phyloP scores from a whole-genome alignment of 2,329 filamentous ascomycete genomes.

The Xylaria sp. region DNA sequence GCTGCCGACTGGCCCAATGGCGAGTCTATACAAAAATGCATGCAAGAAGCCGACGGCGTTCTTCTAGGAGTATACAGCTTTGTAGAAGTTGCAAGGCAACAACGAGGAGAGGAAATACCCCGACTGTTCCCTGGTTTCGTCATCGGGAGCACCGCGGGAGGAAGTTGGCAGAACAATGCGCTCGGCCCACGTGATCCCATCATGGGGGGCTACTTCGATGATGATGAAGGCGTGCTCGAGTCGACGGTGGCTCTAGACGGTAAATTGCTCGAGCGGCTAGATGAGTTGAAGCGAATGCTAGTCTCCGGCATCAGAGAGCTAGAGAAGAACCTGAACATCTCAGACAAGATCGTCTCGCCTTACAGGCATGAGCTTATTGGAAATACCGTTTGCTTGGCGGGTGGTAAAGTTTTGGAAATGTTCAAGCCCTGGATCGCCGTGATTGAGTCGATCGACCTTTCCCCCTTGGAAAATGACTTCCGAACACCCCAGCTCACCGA shows the following conservation, averaged over 20 bases:
- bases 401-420: constrained; percentile 82
- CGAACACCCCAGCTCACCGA: constrained; percentile 88
- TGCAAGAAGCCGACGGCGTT: constrained; percentile 97
- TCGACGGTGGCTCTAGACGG: constrained; percentile 79
- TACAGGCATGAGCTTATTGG: constrained; percentile 82
- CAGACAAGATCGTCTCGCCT: constrained; percentile 83
- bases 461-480: constrained; percentile 78
- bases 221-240: constrained; percentile 77
- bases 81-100: constrained; percentile 92
- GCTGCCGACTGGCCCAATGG: constrained; percentile 94
- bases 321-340: constrained; percentile 81
- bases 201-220: constrained; percentile 86
- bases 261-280: constrained; percentile 81
- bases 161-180: constrained; percentile 85
- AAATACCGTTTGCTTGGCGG: constrained; percentile 82
- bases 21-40: constrained; percentile 92
- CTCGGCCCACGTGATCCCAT: constrained; percentile 73
- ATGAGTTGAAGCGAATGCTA: constrained; percentile 85
- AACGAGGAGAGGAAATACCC: constrained; percentile 91
- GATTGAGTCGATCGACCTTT: constrained; percentile 91
- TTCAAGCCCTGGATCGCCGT: constrained; percentile 91
- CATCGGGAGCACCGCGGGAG: constrained; percentile 82
- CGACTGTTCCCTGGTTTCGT: constrained; percentile 95
- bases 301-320: constrained; percentile 87
- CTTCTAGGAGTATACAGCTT: constrained; percentile 94